phyloP scores from a whole-genome alignment of 768 basidiomycete genomes.

The Paxillus ammoniavirescens region DNA sequence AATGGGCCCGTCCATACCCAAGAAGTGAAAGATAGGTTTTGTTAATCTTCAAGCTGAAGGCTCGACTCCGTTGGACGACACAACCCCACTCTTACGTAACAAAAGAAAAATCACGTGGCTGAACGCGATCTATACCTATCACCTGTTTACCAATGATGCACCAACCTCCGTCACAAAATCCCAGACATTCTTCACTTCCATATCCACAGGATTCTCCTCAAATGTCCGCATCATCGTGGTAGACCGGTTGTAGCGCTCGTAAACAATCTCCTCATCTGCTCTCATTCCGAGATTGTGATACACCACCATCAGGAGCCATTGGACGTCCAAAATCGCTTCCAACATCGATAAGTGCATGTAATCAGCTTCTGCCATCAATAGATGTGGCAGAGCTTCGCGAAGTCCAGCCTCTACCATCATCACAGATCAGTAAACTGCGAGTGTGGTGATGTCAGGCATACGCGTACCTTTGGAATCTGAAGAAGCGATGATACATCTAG shows the following conservation, averaged over 20 bases:
- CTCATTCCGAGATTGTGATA: slow-evolving; percentile 66
- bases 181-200: slow-evolving; percentile 54
- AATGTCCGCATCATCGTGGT: slow-evolving; percentile 39
- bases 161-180: slow-evolving; percentile 61
- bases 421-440: slow-evolving; percentile 15
- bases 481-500: slow-evolving; percentile 70
- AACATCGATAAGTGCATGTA: slow-evolving; percentile 59
- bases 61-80: slow-evolving; percentile 2
- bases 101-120: slow-evolving; percentile 21
- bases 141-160: slow-evolving; percentile 43
- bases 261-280: slow-evolving; percentile 53
- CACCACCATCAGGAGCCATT: slow-evolving; percentile 67
- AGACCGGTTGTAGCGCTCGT: slow-evolving; percentile 47
- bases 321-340: slow-evolving; percentile 61
- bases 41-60: not conserved
- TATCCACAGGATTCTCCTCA: slow-evolving; percentile 47
- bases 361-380: slow-evolving; percentile 65
- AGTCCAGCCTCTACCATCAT: slow-evolving; percentile 35
- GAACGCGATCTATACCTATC: slow-evolving; percentile 7
- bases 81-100: slow-evolving; percentile 23
- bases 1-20: slow-evolving; percentile 82
- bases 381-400: slow-evolving; percentile 57
- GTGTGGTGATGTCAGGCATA: not conserved
- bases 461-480: slow-evolving; percentile 45
- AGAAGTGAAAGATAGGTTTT: slow-evolving; percentile 3